Base-by-base conservation (phyloP, 805 yeast species). In the Saccharomycopsis sp. region DNA sequence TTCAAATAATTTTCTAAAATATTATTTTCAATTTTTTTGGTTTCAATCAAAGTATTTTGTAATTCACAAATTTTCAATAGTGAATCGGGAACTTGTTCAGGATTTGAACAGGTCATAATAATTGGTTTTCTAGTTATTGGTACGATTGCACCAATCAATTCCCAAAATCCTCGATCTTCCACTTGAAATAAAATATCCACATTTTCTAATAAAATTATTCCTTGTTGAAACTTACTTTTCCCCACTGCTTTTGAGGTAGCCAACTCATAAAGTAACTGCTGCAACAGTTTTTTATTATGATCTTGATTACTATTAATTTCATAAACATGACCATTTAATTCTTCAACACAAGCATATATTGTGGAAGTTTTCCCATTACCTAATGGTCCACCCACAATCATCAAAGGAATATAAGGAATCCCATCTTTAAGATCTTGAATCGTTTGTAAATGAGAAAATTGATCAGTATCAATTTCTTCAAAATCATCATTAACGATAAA, bases 221-320 rank as follows among this genome's bases (percentile, higher is more conserved):
- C 87, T 44, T 74, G 68, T 44, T 69, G 75, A 37, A 69, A 70
- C 31, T 57, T 58, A 20, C 33, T 36, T 36, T 63, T 63, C 48
- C 79, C 84, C 2, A 89, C 88, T 35, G 81, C 62, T 45, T 85
- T 86, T 0, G 94, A 81, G 3, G 95, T 88, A 41, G 89, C 76
- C 39, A 87, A 70, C 52, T 94, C 96, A 36, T 70, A 76, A 29
- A 89, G 63, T 21, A 65, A 72, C 20, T 74, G 70, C 38, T 67
- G 61, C 12, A 89, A 68, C 46, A 83, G 89, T 54, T 75, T 81
- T 36, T 79, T 73, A 1, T 86, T 72, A 53, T 97, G 65, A 25
- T 73, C 63, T 49, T 74, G 79, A n/a, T 86, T 73, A 0, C 87
- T 64, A 55, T 84, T 85, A 21, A 88, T 66, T 55, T 89, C 97